phyloP scores from a whole-genome alignment of 2,329 filamentous ascomycete species.

The Cladosporium sp. region DNA sequence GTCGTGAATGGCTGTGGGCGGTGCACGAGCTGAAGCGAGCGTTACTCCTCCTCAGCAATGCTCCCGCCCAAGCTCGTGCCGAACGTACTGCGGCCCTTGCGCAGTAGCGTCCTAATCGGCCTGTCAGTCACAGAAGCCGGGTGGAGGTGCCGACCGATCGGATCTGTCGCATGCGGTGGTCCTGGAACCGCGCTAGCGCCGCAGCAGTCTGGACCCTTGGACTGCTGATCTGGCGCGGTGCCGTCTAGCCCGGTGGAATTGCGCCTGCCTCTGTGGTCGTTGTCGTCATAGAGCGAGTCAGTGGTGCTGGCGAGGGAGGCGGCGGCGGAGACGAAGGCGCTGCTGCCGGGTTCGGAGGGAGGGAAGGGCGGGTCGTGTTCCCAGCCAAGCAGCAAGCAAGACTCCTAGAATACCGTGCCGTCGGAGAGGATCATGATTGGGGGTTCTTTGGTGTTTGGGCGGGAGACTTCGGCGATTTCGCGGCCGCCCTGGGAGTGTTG shows the following conservation, averaged over 20 bases:
- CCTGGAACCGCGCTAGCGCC: not conserved
- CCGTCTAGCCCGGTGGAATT: not conserved
- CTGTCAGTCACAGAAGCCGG: not conserved
- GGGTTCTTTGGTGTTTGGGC: slow-evolving; percentile 92
- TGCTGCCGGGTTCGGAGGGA: not conserved
- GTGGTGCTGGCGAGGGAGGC: not conserved
- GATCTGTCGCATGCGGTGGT: not conserved
- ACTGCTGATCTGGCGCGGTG: not conserved
- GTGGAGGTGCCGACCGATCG: not conserved
- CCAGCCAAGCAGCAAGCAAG: slow-evolving; percentile 23
- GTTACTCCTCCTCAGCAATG: slow-evolving; percentile 1
- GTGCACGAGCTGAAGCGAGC: not conserved
- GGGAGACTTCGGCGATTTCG: slow-evolving; percentile 89
- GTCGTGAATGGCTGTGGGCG: no score
- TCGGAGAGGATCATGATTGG: slow-evolving; percentile 96
- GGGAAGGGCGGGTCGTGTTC: slow-evolving; percentile 17
- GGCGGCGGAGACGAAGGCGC: not conserved
- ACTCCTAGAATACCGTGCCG: slow-evolving; percentile 79
- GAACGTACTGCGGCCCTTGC: slow-evolving; percentile 1
- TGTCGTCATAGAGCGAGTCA: slow-evolving; percentile 1
- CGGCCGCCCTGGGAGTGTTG: slow-evolving; percentile 59
- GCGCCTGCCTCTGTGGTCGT: not conserved
- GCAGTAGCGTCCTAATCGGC: not conserved
- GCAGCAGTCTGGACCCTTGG: not conserved
- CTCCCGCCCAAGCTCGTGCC: not conserved